These are phyloP conservation scores for Sporothrix pseudoabietina DNA, from an alignment of 2,329 filamentous ascomycete genomes.

Conservation along the genomic window DNA sequence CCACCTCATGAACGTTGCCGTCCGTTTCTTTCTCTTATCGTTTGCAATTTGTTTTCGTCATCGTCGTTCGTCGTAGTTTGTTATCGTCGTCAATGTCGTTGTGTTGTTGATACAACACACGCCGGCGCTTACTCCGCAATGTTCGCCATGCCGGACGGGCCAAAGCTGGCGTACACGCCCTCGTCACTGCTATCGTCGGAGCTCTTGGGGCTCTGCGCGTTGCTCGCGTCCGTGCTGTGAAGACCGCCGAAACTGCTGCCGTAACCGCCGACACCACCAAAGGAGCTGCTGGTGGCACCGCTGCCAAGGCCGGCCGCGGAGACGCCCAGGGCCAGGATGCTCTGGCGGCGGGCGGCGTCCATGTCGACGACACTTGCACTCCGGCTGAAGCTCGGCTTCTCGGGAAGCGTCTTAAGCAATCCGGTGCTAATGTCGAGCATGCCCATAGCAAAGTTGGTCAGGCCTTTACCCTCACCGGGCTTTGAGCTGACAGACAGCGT, in stretches of 20 bases:
- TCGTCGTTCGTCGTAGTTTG: constrained; percentile 5
- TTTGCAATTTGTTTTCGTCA: constrained; percentile 14
- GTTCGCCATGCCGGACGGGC: constrained; percentile 39
- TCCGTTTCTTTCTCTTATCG: background rate
- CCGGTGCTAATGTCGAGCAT: constrained; percentile 74
- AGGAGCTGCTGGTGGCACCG: constrained; percentile 35
- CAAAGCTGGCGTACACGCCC: constrained; percentile 54
- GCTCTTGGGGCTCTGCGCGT: constrained; percentile 55
- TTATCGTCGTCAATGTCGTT: background rate
- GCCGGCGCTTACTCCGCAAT: constrained; percentile 32
- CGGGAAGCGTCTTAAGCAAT: constrained; percentile 67
- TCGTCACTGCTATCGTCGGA: constrained; percentile 57
- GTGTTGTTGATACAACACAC: background rate
- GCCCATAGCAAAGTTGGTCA: constrained; percentile 73
- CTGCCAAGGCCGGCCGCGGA: constrained; percentile 34
- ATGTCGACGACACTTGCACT: constrained; percentile 55
- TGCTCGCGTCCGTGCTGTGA: constrained; percentile 53
- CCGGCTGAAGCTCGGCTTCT: constrained; percentile 68
- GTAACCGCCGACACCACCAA: constrained; percentile 25
- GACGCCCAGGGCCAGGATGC: constrained; percentile 34
- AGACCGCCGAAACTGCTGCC: constrained; percentile 48
- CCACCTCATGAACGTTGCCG: background rate
- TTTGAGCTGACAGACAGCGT: constrained; percentile 84
- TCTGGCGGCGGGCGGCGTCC: constrained; percentile 38
- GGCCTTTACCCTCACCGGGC: constrained; percentile 58